A percentile compares a stretch with the other conserved stretches of the same genome.
Conservation (phyloP, 2,329 filamentous ascomycete genomes). For the Nectriaceae sp. region DNA sequence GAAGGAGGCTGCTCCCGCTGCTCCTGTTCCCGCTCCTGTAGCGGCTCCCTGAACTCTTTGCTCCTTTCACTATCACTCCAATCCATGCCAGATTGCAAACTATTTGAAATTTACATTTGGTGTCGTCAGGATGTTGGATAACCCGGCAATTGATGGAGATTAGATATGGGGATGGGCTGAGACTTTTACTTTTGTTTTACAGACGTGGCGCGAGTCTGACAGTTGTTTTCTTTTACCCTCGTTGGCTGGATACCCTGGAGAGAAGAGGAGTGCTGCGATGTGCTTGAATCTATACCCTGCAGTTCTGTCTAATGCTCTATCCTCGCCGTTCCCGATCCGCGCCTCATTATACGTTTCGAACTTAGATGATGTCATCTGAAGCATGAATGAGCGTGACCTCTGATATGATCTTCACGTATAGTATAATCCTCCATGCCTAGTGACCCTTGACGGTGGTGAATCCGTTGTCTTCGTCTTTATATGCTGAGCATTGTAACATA, state of each 20-base stretch:
- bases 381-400: neutral
- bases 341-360: neutral
- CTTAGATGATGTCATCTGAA: neutral
- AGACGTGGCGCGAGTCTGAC: neutral
- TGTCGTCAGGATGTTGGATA: slow-evolving; percentile 6
- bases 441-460: too few species aligned
- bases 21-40: slow-evolving; percentile 24
- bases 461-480: too few species aligned
- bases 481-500: too few species aligned
- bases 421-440: neutral
- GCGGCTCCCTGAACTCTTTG: slow-evolving; percentile 21
- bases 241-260: slow-evolving; percentile 35
- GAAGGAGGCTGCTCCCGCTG: slow-evolving; percentile 22
- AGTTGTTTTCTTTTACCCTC: slow-evolving; percentile 23
- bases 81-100: slow-evolving; percentile 10
- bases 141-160: slow-evolving; percentile 4
- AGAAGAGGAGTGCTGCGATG: slow-evolving; percentile 26
- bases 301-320: slow-evolving; percentile 21
- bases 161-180: slow-evolving; percentile 3
- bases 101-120: slow-evolving; percentile 4
- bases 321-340: neutral
- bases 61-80: slow-evolving; percentile 1
- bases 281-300: slow-evolving; percentile 35
- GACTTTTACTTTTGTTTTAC: slow-evolving; percentile 2
- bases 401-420: neutral